Evolutionary conservation across 306 rosid genomes (phyloP).

Genomic region (Inga leiocalycina): DNA sequence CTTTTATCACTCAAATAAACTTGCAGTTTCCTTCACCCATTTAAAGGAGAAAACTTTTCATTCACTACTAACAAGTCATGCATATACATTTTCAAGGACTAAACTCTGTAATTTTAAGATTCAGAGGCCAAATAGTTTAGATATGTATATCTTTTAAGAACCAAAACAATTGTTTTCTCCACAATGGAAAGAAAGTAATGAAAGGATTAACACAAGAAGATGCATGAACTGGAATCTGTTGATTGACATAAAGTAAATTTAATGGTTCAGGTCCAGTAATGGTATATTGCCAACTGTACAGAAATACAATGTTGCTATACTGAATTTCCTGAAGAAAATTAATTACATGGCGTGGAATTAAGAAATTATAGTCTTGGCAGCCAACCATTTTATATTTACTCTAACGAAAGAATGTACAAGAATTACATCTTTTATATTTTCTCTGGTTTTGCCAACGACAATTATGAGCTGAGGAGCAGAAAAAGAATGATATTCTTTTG

Average conservation of each 20-base stretch:
- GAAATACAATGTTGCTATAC: constrained; percentile 38
- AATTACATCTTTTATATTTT: constrained; percentile 32
- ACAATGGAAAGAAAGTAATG: not conserved
- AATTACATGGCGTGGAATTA: constrained; percentile 39
- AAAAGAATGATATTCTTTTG: constrained; percentile 22
- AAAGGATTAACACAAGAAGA: not conserved
- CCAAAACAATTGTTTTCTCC: not conserved
- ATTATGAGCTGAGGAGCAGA: constrained; percentile 30
- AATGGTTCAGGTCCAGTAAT: constrained; percentile 12
- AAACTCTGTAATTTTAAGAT: not conserved
- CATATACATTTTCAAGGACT: not conserved
- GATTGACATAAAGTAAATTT: not conserved
- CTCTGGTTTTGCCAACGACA: constrained; percentile 37
- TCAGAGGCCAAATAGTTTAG: not conserved
- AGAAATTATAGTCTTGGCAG: not conserved
- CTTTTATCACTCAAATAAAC: constrained; percentile 9
- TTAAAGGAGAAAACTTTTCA: not conserved
- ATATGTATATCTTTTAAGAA: not conserved
- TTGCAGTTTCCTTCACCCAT: not conserved
- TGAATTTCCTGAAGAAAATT: constrained; percentile 37
- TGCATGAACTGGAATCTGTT: not conserved
- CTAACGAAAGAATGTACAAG: constrained; percentile 62
- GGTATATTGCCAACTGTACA: constrained; percentile 49
- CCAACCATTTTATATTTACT: not conserved
- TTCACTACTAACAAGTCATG: not conserved